Conservation (phyloP, 352 stramenopile species). For the Lagenidium giganteum region DNA sequence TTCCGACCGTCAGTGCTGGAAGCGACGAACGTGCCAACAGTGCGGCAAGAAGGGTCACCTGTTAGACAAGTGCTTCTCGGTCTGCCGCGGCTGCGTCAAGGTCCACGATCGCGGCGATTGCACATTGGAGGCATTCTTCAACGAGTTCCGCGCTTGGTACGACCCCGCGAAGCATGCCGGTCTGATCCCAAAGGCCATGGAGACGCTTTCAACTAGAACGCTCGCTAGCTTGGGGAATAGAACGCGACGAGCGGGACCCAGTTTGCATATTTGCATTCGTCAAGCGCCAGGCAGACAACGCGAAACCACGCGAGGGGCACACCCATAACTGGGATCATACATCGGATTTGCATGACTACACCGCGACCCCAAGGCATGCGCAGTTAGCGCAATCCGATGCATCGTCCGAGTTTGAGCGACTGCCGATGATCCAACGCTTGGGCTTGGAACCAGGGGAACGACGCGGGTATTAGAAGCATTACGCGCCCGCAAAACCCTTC, state of each 20-base stretch:
- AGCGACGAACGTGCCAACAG: neutral
- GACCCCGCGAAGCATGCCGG: neutral
- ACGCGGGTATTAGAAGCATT: no score
- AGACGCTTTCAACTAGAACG: conserved; percentile 9
- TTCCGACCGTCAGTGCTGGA: neutral
- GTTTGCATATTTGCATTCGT: no score
- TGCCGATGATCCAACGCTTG: no score
- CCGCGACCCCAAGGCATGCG: no score
- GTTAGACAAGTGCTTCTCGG: neutral
- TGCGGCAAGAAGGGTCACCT: neutral
- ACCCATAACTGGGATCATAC: no score
- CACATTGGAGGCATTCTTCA: neutral
- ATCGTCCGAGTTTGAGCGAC: no score
- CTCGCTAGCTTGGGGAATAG: conserved; percentile 2
- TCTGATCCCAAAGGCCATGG: neutral
- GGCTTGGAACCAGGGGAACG: no score
- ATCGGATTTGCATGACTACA: no score
- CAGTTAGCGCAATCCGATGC: no score
- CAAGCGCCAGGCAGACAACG: no score
- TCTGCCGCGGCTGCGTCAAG: neutral
- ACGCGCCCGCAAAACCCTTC: no score
- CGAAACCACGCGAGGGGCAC: no score
- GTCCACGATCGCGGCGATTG: conserved; percentile 2
- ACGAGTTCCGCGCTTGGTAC: conserved; percentile 4
- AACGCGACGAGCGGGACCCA: conserved; percentile 8